Conservation (phyloP, 2,329 filamentous ascomycete genomes). For the Bertia moriformis region DNA sequence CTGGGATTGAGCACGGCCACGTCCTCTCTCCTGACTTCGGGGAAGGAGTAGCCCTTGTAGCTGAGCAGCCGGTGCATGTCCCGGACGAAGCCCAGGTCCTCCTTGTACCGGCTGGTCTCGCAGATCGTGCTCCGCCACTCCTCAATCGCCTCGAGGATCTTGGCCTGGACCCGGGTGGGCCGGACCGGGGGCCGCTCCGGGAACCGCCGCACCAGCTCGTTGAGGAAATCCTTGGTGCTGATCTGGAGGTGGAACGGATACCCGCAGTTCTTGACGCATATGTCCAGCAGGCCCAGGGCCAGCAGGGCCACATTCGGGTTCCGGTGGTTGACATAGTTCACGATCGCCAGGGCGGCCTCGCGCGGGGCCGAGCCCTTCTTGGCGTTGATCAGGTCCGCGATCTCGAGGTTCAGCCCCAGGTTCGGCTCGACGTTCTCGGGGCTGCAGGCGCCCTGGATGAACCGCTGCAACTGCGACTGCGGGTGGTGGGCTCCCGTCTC, state of each 20-base stretch:
- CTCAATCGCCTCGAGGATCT: constrained; percentile 90
- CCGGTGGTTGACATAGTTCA: constrained; percentile 88
- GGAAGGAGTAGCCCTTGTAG: constrained; percentile 95
- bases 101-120: constrained; percentile 93
- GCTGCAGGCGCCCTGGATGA: constrained; percentile 90
- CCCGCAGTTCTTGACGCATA: constrained; percentile 98
- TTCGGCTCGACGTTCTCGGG: constrained; percentile 97
- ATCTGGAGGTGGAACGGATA: constrained; percentile 98
- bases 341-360: constrained; percentile 85
- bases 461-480: constrained; percentile 79
- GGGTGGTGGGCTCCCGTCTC: no score
- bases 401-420: constrained; percentile 88
- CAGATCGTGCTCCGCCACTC: constrained; percentile 98
- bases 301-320: constrained; percentile 90
- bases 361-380: constrained; percentile 94
- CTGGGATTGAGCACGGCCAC: constrained; percentile 92
- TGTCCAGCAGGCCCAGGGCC: constrained; percentile 83
- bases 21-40: constrained; percentile 81
- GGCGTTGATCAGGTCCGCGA: constrained; percentile 86
- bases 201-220: constrained; percentile 90
- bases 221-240: constrained; percentile 95
- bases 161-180: constrained; percentile 71
- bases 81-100: constrained; percentile 86
- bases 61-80: constrained; percentile 94
- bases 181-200: constrained; percentile 84